These are phyloP conservation scores for Ajuga chamaepitys DNA, from an alignment of 257 asterid genomes.

Conservation along the genomic window DNA sequence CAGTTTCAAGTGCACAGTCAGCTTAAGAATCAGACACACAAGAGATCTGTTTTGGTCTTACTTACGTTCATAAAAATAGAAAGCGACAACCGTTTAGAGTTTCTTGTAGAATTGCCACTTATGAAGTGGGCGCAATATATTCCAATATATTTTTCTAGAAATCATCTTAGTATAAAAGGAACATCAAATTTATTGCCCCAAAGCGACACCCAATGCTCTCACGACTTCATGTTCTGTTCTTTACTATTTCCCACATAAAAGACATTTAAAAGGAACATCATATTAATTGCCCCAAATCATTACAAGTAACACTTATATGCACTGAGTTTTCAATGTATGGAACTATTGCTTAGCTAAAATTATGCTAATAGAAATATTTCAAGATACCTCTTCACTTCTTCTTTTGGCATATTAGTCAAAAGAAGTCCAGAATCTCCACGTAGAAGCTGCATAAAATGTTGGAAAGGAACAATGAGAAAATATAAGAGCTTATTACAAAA, in stretches of 20 bases:
- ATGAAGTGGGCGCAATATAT: no score
- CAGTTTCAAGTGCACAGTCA: neutral
- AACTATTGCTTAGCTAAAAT: neutral
- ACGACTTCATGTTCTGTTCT: neutral
- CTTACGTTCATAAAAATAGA: no score
- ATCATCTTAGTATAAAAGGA: no score
- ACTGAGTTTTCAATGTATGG: neutral
- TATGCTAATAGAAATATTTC: neutral
- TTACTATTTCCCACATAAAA: neutral
- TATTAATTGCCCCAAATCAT: neutral
- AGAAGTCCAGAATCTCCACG: constrained; percentile 20
- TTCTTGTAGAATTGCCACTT: neutral
- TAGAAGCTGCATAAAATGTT: constrained; percentile 6
- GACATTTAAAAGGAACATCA: neutral
- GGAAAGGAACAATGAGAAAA: neutral
- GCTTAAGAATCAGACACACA: neutral
- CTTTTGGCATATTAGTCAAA: constrained; percentile 17
- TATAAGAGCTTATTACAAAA: neutral
- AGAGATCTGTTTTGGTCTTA: no score
- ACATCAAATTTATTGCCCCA: no score
- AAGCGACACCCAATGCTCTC: neutral
- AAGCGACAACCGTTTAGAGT: neutral
- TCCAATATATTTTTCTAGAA: no score
- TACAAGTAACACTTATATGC: no score
- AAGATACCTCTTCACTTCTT: constrained; percentile 9